Evolutionary conservation across 352 stramenopile species (phyloP).

Genomic region (Phytopythium boreale): DNA sequence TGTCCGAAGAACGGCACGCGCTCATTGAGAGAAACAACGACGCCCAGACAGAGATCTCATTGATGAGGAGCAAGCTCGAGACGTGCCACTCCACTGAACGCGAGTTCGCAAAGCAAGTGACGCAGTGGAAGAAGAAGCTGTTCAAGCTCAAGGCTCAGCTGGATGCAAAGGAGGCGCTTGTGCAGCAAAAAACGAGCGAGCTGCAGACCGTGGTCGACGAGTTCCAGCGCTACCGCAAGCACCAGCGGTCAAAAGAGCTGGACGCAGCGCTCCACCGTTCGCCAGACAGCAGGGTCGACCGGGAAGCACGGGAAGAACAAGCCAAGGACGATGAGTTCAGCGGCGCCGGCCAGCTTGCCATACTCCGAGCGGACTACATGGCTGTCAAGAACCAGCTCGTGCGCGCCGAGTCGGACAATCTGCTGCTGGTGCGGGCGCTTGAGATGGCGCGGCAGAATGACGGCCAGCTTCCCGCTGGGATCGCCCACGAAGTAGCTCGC

Average conservation of each 20-base stretch:
- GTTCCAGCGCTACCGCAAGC: conserved; percentile 25
- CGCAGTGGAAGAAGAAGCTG: conserved; percentile 56
- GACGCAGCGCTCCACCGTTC: conserved; percentile 20
- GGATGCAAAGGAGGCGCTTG: conserved; percentile 35
- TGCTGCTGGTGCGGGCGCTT: conserved; percentile 62
- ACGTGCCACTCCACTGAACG: conserved; percentile 20
- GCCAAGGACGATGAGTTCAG: conserved; percentile 8
- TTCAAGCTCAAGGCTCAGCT: conserved; percentile 43
- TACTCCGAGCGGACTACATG: conserved; percentile 46
- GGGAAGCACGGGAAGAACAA: not conserved
- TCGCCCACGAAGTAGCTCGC: conserved; percentile 54
- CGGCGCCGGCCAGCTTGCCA: conserved; percentile 22
- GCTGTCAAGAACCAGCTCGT: conserved; percentile 61
- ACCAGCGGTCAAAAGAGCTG: conserved; percentile 34
- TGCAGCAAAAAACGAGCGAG: conserved; percentile 28
- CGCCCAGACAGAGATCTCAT: conserved; percentile 17
- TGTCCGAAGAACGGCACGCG: conserved; percentile 30
- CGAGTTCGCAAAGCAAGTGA: conserved; percentile 32
- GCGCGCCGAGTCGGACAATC: conserved; percentile 53
- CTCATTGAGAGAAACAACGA: conserved; percentile 24
- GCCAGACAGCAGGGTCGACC: conserved; percentile 6
- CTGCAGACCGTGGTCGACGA: conserved; percentile 21
- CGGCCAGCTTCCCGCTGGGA: conserved; percentile 44
- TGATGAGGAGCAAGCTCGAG: conserved; percentile 22
- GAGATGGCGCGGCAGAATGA: conserved; percentile 51